Base-by-base conservation (phyloP, 257 asterid species). In the Petrea volubilis region DNA sequence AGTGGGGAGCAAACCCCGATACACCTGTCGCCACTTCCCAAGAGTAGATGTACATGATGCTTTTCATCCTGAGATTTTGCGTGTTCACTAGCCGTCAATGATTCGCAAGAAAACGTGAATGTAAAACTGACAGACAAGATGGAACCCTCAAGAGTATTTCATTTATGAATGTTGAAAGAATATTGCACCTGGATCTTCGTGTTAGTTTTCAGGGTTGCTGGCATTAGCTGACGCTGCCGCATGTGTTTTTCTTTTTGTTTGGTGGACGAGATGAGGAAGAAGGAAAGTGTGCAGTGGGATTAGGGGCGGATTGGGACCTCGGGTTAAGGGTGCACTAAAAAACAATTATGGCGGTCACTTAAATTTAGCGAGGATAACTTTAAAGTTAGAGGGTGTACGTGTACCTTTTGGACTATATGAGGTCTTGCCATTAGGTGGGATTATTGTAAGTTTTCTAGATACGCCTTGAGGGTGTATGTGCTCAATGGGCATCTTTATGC, bases 1-100 rank as follows among this genome's bases (percentile, higher is more conserved):
- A 93, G 74, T 93, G 98, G 98, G 97, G 87, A 74, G 78, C 85
- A 3, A 72, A 77, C 74, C 74, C 86, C 3, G 96, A 93, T 23
- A 60, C 80, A 28, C 91, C 90, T 0, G 88, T 85, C 11, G 75
- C 75, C 69, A 28, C 91, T 75, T 68, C 86, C 20, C 73, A 78
- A 61, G 74, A 59, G 70, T 51, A 74, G 71, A 65, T 47, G 66
- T 58, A 44, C 25, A 10, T n/a, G 33, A 17, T 21, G 44, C 31
- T 47, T 38, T 63, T 43, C 40, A 62, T 47, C 38, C 64, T 29
- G 71, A n/a, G 72, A 46, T 46, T 29, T 51, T 20, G 52, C 40
- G n/a, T 55, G 66, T 34, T 43, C 50, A 34, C 43, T 33, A 13
- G 63, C 28, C n/a, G n/a, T 24, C 58, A 21, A 17, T n/a, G 79